Evolutionary conservation across 1,139 yeast species (phyloP), one percentile per base, ranked within the genome.

Genomic region (Diutina catenulata): DNA sequence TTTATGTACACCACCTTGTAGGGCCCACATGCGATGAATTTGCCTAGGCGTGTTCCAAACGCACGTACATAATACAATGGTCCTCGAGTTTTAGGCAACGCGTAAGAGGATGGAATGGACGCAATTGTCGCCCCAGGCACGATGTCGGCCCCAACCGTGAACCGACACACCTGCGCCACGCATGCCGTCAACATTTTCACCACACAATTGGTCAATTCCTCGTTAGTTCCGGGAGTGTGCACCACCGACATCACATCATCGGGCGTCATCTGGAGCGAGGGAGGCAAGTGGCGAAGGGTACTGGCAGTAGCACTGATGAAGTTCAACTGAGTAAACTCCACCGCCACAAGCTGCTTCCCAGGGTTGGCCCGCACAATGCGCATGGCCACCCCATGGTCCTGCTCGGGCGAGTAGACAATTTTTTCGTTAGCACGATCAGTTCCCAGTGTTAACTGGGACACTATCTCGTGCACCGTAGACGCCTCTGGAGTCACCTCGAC

Each of bases 221-320:
- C 61, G 25, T 47, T 49, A 2, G 45, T 38, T 2, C 42, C 35
- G 9, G 41, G 38, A 5, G 40, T 33, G 18, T 49, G 41, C 28
- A 55, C 57, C 1, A 64, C 57, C 16, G 77, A 52, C 7, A 73
- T 47, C 15, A 79, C 36, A 3, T 80, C 87, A 0, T 52, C 45
- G 0, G 49, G 39, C 2, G 47, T 47, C 45, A 78, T 53, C 18
- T 58, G 59, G 37, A 70, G 66, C 1, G 57, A 58, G 5, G 58
- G 41, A 1, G 88, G 84, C 22, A 79, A 56, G 18, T 74, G 74
- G 51, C 73, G 75, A 36, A 80, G 58, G 36, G 74, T 69, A 0
- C 84, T 65, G 0, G 87, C 80, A 13, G 79, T 59, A 1, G 79
- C 64, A 43, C 84, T 73, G 11, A 79, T 77, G 39, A 81, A 59